phyloP scores from a whole-genome alignment of 2,329 filamentous ascomycete genomes.

The Colletotrichum cordylinicola region DNA sequence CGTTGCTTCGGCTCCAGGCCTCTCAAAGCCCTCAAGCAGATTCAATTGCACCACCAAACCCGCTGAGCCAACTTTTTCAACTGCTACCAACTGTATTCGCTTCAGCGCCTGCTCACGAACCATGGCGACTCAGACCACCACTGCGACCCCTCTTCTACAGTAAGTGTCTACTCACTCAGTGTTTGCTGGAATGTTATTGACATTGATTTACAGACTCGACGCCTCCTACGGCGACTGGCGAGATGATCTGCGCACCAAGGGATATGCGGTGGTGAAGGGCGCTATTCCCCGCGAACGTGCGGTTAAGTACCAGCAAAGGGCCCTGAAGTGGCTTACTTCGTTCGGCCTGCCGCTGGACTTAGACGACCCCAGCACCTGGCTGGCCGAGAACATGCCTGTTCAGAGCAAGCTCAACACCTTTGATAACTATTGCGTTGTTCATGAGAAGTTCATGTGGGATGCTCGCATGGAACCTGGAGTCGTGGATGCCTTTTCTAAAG shows the following conservation, averaged over 20 bases:
- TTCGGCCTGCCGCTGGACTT: slow-evolving; percentile 32
- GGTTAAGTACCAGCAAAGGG: slow-evolving; percentile 41
- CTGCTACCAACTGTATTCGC: neutral
- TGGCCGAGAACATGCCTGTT: slow-evolving; percentile 49
- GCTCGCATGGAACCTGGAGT: slow-evolving; percentile 44
- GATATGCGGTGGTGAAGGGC: slow-evolving; percentile 44
- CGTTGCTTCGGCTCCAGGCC: neutral
- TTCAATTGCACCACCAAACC: neutral
- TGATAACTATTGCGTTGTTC: slow-evolving; percentile 44
- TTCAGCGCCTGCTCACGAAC: neutral
- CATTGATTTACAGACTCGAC: neutral
- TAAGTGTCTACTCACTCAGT: neutral
- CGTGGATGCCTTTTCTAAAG: slow-evolving; percentile 42
- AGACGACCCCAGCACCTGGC: slow-evolving; percentile 38
- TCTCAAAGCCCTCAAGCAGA: neutral
- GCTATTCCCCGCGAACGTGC: slow-evolving; percentile 41
- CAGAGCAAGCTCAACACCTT: slow-evolving; percentile 30
- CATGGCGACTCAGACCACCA: neutral
- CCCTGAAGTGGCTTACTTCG: slow-evolving; percentile 45
- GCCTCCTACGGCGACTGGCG: slow-evolving; percentile 36
- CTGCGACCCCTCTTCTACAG: neutral
- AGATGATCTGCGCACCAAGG: slow-evolving; percentile 45
- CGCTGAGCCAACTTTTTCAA: neutral
- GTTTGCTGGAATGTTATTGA: slow-evolving; percentile 1
- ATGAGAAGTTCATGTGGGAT: slow-evolving; percentile 50